Evolutionary conservation across 768 basidiomycete genomes (phyloP).

Genomic region (Terana coerulea): DNA sequence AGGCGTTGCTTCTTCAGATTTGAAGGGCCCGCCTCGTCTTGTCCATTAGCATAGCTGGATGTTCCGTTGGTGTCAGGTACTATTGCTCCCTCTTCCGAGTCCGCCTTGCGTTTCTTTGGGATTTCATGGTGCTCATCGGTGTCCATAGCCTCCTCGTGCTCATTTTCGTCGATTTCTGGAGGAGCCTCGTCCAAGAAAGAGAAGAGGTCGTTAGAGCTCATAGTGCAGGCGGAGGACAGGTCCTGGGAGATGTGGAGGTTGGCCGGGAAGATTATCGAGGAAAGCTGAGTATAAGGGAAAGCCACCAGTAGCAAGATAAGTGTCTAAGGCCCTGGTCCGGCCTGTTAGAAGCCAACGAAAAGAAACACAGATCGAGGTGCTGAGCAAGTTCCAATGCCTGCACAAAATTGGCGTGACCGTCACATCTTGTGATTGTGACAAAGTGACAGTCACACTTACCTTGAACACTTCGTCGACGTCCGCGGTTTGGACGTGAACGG

Average conservation of each 20-base stretch:
- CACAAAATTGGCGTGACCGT: too few relatives aligned
- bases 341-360: too few relatives aligned
- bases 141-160: constrained; percentile 32
- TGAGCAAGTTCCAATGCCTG: too few relatives aligned
- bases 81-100: constrained; percentile 19
- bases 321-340: too few relatives aligned
- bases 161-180: constrained; percentile 25
- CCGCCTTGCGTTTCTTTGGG: constrained; percentile 44
- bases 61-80: constrained; percentile 3
- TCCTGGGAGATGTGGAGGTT: neutral
- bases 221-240: constrained; percentile 9
- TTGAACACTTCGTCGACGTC: too few relatives aligned
- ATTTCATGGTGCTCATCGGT: constrained; percentile 21
- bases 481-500: too few relatives aligned
- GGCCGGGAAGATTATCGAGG: neutral
- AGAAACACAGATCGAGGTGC: too few relatives aligned
- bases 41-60: constrained; percentile 17
- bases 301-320: too few relatives aligned
- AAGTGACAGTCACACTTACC: too few relatives aligned
- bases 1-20: constrained; percentile 56
- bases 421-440: too few relatives aligned
- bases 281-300: neutral
- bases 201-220: constrained; percentile 50
- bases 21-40: constrained; percentile 36
- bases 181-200: constrained; percentile 57